These are phyloP conservation scores for Madurella mycetomatis DNA, from an alignment of 2,329 filamentous ascomycete genomes.

Conservation along the genomic window DNA sequence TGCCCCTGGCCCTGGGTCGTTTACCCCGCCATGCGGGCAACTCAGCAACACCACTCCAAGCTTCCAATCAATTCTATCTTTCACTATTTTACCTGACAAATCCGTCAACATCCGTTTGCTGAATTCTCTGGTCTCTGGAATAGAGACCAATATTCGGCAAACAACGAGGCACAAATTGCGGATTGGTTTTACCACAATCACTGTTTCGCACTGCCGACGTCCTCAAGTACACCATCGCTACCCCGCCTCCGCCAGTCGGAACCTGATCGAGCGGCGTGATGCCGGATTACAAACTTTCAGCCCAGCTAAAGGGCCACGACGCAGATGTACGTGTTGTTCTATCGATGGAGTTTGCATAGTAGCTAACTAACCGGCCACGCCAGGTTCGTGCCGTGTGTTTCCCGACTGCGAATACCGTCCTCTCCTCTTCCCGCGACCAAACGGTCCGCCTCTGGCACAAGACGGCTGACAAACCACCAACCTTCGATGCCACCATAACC, in stretches of 20 bases:
- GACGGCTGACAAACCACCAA: conserved; percentile 52
- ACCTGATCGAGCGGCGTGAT: conserved; percentile 39
- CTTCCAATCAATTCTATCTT: conserved; percentile 22
- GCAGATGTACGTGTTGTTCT: conserved; percentile 65
- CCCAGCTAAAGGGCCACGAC: conserved; percentile 82
- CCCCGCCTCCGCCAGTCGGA: neutral
- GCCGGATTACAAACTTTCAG: conserved; percentile 88
- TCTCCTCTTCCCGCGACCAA: conserved; percentile 88
- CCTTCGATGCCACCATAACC: conserved; percentile 72
- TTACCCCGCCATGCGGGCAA: conserved; percentile 13
- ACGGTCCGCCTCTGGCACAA: conserved; percentile 84
- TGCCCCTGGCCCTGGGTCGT: neutral
- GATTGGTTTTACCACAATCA: neutral
- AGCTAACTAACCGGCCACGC: conserved; percentile 18
- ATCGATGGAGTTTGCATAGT: neutral
- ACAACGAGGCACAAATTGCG: neutral
- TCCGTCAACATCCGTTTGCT: neutral
- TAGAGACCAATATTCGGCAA: neutral
- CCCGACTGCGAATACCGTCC: conserved; percentile 63
- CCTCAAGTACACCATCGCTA: neutral
- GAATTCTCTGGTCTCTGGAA: neutral
- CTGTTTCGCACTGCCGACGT: neutral
- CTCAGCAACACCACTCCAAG: conserved; percentile 3
- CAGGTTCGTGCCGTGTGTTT: conserved; percentile 86
- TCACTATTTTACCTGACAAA: conserved; percentile 19